phyloP scores from a whole-genome alignment of 2,329 filamentous ascomycete species.

The Colletotrichum agaves region DNA sequence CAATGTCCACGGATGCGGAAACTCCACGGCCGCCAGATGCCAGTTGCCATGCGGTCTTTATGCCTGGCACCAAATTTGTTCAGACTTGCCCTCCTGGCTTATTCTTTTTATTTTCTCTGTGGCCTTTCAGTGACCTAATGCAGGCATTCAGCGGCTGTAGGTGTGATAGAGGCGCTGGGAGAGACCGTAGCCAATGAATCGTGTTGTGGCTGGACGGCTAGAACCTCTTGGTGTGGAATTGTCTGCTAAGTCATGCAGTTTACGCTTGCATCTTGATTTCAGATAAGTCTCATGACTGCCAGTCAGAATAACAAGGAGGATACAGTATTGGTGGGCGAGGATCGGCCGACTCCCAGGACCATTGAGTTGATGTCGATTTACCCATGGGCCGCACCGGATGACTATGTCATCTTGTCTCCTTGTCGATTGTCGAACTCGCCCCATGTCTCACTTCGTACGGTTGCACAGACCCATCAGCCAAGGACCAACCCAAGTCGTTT shows the following conservation, averaged over 20 bases:
- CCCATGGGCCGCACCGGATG: not conserved
- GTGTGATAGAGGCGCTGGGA: slow-evolving; percentile 11
- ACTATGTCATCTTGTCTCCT: not conserved
- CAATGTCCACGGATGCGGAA: slow-evolving; percentile 22
- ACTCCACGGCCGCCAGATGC: slow-evolving; percentile 9
- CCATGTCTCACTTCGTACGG: slow-evolving; percentile 2
- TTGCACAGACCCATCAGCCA: slow-evolving; percentile 14
- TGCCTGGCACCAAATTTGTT: not conserved
- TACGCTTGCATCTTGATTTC: not conserved
- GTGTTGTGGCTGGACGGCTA: not conserved
- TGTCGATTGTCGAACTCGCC: not conserved
- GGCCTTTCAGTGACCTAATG: slow-evolving; percentile 22
- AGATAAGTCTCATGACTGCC: slow-evolving; percentile 3
- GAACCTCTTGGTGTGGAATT: not conserved
- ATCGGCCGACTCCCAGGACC: not conserved
- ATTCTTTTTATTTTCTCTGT: not conserved
- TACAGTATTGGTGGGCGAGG: not conserved
- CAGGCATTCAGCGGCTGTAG: slow-evolving; percentile 9
- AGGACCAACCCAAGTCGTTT: not conserved
- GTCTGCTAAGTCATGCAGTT: not conserved
- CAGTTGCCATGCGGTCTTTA: not conserved
- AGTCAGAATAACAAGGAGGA: not conserved
- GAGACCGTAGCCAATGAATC: slow-evolving; percentile 8
- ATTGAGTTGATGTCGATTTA: not conserved
- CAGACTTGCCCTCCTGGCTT: not conserved